Evolutionary conservation across 73 alveolate genomes (phyloP).

Genomic region (Stentor coeruleus): DNA sequence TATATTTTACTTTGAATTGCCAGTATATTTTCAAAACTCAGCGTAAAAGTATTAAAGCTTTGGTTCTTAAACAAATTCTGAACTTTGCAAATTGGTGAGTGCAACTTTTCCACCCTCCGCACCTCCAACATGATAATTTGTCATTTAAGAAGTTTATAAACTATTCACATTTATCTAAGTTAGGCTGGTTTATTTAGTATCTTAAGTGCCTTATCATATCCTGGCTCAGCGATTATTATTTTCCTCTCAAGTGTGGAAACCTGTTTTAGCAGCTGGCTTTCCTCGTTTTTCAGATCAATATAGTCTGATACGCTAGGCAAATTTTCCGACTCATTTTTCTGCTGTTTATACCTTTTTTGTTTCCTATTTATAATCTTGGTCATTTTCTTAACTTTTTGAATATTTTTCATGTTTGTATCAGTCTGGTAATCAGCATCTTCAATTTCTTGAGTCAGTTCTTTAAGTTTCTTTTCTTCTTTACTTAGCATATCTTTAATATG

Average conservation of each 20-base stretch:
- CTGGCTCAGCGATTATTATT: slow-evolving; percentile 14
- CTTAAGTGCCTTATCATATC: not conserved
- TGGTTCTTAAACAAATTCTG: no score
- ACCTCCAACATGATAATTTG: no score
- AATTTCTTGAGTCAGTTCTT: slow-evolving; percentile 3
- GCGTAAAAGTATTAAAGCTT: no score
- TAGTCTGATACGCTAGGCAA: slow-evolving; percentile 18
- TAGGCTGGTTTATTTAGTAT: not conserved
- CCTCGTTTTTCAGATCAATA: slow-evolving; percentile 11
- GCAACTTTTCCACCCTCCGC: no score
- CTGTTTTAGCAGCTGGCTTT: not conserved
- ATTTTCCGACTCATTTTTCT: slow-evolving; percentile 6
- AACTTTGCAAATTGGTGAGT: no score
- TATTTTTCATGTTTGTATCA: not conserved
- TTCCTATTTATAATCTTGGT: not conserved
- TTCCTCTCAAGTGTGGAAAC: slow-evolving; percentile 8
- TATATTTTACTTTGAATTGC: no score
- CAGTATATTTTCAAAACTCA: no score
- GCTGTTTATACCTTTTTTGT: not conserved
- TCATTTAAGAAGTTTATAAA: no score
- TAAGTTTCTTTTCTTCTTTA: slow-evolving; percentile 31
- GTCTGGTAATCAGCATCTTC: not conserved
- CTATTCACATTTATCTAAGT: no score
- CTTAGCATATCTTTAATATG: slow-evolving; percentile 57
- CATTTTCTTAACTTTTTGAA: slow-evolving; percentile 7